A percentile compares a stretch with the other conserved stretches of the same genome.
Evolutionary conservation across 371 early-diverging fungal genomes (phyloP).

Genomic region (Nosema muscidifuracis): DNA sequence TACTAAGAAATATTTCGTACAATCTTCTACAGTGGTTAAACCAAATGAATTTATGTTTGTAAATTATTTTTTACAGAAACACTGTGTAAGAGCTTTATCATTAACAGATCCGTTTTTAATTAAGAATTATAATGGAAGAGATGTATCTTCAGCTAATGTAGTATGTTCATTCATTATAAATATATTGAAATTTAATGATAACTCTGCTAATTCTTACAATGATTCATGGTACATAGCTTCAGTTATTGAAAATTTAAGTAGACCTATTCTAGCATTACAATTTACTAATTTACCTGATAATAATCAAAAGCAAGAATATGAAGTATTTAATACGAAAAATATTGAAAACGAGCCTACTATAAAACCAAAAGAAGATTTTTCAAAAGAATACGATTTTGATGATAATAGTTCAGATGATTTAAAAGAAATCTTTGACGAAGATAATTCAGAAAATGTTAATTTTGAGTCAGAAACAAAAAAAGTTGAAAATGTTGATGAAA

Average conservation of each 20-base stretch:
- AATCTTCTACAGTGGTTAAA: constrained; percentile 61
- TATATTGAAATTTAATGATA: constrained; percentile 63
- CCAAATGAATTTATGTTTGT: constrained; percentile 60
- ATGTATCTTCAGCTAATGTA: constrained; percentile 40
- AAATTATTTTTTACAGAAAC: constrained; percentile 61
- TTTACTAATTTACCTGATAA: constrained; percentile 12
- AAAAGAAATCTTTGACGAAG: background rate
- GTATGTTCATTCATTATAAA: constrained; percentile 61
- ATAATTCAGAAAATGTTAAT: background rate
- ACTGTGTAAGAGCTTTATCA: constrained; percentile 53
- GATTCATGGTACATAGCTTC: constrained; percentile 60
- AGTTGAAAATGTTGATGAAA: background rate
- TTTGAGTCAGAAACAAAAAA: background rate
- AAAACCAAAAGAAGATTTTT: too few species aligned
- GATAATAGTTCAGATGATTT: constrained; percentile 1
- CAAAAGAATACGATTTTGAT: background rate
- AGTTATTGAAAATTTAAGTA: constrained; percentile 48
- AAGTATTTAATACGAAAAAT: background rate
- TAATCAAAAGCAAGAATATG: background rate
- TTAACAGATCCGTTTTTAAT: constrained; percentile 37
- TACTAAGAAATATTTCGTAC: constrained; percentile 60
- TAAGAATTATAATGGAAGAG: constrained; percentile 28
- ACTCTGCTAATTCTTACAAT: constrained; percentile 54
- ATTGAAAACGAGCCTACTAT: too few species aligned
- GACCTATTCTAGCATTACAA: constrained; percentile 26